Conservation (phyloP, 2,329 filamentous ascomycete species). For the Purpureocillium takamizusanense region DNA sequence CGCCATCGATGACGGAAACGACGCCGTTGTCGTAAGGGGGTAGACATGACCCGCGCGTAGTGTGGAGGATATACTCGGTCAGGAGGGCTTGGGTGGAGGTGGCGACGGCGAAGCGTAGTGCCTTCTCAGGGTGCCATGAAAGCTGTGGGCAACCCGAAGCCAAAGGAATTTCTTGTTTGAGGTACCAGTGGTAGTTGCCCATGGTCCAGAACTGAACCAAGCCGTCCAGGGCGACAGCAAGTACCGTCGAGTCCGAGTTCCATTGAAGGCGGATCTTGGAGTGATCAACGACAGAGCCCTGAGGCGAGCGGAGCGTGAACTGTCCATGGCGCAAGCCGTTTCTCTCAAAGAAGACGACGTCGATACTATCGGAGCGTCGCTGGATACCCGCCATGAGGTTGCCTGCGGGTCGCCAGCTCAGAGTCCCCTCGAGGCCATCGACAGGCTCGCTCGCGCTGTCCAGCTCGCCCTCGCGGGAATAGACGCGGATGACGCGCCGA, state of each 20-base stretch:
- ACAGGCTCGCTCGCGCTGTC: conserved; percentile 94
- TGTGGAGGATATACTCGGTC: conserved; percentile 59
- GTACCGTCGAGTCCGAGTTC: conserved; percentile 87
- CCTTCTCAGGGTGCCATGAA: conserved; percentile 82
- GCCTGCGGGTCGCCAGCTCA: conserved; percentile 88
- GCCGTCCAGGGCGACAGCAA: conserved; percentile 69
- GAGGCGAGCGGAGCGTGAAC: conserved; percentile 66
- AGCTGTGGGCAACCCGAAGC: conserved; percentile 23
- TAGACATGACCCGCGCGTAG: conserved; percentile 58
- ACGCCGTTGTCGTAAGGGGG: conserved; percentile 70
- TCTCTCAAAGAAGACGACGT: conserved; percentile 91
- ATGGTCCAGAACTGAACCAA: conserved; percentile 91
- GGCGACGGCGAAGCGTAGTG: conserved; percentile 56
- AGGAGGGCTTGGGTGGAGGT: conserved; percentile 42
- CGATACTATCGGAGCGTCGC: conserved; percentile 55
- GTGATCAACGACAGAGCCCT: conserved; percentile 45
- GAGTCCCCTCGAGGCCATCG: conserved; percentile 73
- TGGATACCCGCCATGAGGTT: conserved; percentile 87
- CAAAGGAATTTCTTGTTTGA: conserved; percentile 76
- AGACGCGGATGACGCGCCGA: conserved; percentile 79
- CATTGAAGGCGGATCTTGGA: conserved; percentile 62
- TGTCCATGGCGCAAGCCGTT: conserved; percentile 96
- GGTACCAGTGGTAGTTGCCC: conserved; percentile 96
- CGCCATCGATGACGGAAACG: conserved; percentile 79
- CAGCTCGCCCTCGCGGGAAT: conserved; percentile 78